phyloP scores from a whole-genome alignment of 2,329 filamentous ascomycete genomes.

The Didymella keratinophila region DNA sequence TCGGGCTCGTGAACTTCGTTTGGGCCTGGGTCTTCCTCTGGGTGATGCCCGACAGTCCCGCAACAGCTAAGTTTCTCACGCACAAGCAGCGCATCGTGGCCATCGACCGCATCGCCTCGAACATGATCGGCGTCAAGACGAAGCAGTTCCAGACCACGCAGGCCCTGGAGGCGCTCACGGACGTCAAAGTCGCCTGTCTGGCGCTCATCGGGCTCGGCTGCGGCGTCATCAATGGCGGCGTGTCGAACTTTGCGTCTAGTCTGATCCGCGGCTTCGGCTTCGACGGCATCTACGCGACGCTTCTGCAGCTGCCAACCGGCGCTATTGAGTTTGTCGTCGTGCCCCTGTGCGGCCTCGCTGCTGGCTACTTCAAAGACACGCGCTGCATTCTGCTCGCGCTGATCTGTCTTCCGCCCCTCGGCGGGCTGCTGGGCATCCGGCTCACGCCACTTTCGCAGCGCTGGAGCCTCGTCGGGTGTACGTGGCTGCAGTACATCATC shows the following conservation, averaged over 20 bases:
- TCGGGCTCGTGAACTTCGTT: constrained; percentile 48
- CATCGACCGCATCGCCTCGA: constrained; percentile 51
- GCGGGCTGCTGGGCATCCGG: constrained; percentile 60
- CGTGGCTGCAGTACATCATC: constrained; percentile 61
- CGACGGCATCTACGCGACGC: constrained; percentile 51
- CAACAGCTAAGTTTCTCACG: constrained; percentile 47
- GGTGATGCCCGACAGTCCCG: constrained; percentile 50
- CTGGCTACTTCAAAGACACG: constrained; percentile 41
- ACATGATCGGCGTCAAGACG: constrained; percentile 55
- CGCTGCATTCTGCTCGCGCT: constrained; percentile 47
- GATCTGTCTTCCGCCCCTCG: constrained; percentile 57
- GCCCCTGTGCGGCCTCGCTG: constrained; percentile 46
- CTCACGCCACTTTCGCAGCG: constrained; percentile 57
- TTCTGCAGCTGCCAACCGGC: constrained; percentile 55
- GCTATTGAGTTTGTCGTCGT: constrained; percentile 55
- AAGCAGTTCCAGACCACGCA: constrained; percentile 48
- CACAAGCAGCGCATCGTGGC: constrained; percentile 52
- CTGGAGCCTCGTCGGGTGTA: constrained; percentile 61
- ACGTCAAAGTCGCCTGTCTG: constrained; percentile 53
- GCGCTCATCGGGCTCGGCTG: constrained; percentile 54
- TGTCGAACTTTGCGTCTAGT: constrained; percentile 59
- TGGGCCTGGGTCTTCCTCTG: constrained; percentile 49
- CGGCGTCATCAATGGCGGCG: constrained; percentile 60
- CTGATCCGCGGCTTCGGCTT: constrained; percentile 57
- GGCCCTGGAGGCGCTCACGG: constrained; percentile 52